These are phyloP conservation scores for Triangularia verruculosa DNA, from an alignment of 2,329 filamentous ascomycete species.

Conservation along the genomic window DNA sequence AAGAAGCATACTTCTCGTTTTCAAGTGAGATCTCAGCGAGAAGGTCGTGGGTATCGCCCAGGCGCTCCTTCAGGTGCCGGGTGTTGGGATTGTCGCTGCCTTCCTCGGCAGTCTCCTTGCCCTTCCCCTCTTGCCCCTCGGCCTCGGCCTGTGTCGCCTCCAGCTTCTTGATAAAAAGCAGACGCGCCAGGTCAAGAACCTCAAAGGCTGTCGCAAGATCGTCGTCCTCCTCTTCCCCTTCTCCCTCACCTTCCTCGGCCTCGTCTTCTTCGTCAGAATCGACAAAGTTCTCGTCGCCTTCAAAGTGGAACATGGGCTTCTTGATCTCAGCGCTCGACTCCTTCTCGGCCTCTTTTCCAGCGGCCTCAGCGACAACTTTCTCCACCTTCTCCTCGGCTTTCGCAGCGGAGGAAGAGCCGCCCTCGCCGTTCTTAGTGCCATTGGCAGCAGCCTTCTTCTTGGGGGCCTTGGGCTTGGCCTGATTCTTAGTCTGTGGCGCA, in stretches of 20 bases:
- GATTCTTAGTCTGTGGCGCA: conserved; percentile 56
- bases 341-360: conserved; percentile 40
- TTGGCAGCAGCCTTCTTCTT: conserved; percentile 39
- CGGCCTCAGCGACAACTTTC: conserved; percentile 44
- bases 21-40: conserved; percentile 96
- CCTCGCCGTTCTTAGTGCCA: conserved; percentile 36
- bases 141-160: conserved; percentile 37
- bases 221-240: conserved; percentile 59
- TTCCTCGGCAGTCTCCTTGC: conserved; percentile 35
- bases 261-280: conserved; percentile 73
- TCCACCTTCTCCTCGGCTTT: conserved; percentile 44
- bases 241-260: conserved; percentile 41
- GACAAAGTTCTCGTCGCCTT: conserved; percentile 90
- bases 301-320: conserved; percentile 87
- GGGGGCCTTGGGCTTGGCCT: conserved; percentile 38
- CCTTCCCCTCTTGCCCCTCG: conserved; percentile 39
- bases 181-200: conserved; percentile 75
- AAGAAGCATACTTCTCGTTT: conserved; percentile 66
- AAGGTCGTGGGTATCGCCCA: conserved; percentile 90
- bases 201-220: conserved; percentile 79
- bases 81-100: conserved; percentile 33
- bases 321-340: conserved; percentile 44
- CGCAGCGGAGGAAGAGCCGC: conserved; percentile 24
- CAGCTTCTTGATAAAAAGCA: conserved; percentile 59
- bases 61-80: conserved; percentile 72